A percentile compares a stretch with the other conserved stretches of the same genome.
Evolutionary conservation across 306 rosid species (phyloP).

Genomic region (Cicer bijugum): DNA sequence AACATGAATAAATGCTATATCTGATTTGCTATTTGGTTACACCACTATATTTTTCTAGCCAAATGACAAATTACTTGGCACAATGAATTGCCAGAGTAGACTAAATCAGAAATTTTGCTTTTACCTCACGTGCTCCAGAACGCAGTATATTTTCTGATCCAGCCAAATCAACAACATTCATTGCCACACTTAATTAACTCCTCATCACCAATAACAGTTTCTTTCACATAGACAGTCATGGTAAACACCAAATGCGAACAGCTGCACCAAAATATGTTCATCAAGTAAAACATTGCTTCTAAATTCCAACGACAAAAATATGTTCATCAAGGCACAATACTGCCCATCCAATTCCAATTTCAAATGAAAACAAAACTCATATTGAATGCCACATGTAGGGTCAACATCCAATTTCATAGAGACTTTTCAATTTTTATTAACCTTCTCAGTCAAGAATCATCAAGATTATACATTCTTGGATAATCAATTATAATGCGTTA

Average conservation of each 20-base stretch:
- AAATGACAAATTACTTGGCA: conserved; percentile 10
- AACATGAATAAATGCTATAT: neutral
- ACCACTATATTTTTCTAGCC: conserved; percentile 3
- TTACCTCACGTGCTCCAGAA: conserved; percentile 99
- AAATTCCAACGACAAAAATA: neutral
- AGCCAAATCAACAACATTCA: conserved; percentile 95
- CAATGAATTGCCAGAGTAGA: conserved; percentile 9
- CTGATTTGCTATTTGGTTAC: conserved; percentile 28
- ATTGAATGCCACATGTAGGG: no score
- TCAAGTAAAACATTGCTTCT: conserved; percentile 17
- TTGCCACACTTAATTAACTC: conserved; percentile 96
- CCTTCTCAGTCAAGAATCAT: no score
- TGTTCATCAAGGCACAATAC: no score
- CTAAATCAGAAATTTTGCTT: conserved; percentile 12
- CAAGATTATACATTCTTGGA: no score
- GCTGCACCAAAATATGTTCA: conserved; percentile 56
- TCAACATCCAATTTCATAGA: no score
- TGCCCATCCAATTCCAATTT: no score
- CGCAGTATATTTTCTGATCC: conserved; percentile 97
- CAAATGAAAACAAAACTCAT: no score
- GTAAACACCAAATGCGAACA: conserved; percentile 97
- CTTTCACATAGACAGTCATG: conserved; percentile 82
- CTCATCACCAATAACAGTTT: conserved; percentile 81
- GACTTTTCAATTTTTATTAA: no score
- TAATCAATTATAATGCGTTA: no score